phyloP scores from a whole-genome alignment of 2,329 filamentous ascomycete species.

The Microsporum ferrugineum region DNA sequence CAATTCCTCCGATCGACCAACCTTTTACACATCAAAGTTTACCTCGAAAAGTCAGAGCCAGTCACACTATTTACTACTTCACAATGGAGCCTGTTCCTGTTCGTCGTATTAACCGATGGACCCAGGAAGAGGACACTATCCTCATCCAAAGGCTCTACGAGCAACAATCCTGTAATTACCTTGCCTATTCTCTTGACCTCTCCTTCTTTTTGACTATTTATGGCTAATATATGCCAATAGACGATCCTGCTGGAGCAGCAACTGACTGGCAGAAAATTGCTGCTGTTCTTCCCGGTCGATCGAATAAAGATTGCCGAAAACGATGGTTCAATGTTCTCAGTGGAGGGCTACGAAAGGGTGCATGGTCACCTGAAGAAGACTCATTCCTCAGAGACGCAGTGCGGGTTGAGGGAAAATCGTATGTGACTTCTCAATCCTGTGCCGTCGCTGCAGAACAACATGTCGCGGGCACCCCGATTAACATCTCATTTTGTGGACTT shows the following conservation, averaged over 20 bases:
- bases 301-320: slow-evolving; percentile 6
- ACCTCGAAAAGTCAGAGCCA: neutral
- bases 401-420: neutral
- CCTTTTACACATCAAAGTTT: slow-evolving; percentile 2
- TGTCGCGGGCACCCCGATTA: neutral
- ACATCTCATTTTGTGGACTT: neutral
- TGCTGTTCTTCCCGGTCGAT: neutral
- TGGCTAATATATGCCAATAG: neutral
- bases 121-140: slow-evolving; percentile 4
- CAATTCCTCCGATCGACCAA: slow-evolving; percentile 3
- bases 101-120: slow-evolving; percentile 1
- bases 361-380: slow-evolving; percentile 3
- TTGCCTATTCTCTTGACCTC: neutral
- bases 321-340: slow-evolving; percentile 5
- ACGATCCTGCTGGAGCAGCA: neutral
- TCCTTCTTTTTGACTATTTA: neutral
- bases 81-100: neutral
- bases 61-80: neutral
- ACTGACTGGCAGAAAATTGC: slow-evolving; percentile 4
- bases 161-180: neutral
- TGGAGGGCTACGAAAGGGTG: slow-evolving; percentile 1
- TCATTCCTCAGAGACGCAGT: neutral
- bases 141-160: neutral
- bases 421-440: neutral
- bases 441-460: neutral